Percentiles rank a stretch among this genome's conserved stretches.
Conservation (phyloP, 2,329 filamentous ascomycete species). For the Cercospora sp. region DNA sequence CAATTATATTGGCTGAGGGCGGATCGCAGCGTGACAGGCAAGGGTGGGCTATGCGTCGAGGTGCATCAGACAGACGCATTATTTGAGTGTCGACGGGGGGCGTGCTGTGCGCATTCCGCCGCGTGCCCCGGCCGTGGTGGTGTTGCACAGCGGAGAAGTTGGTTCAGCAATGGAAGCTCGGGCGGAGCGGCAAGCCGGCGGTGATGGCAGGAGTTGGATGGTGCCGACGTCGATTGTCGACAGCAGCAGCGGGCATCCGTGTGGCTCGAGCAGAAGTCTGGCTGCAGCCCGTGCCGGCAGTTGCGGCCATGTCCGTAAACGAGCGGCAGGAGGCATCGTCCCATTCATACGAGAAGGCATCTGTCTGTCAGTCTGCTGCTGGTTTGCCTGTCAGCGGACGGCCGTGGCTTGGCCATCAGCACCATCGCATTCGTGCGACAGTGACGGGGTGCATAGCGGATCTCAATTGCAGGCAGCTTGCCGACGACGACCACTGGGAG, state of each 20-base stretch:
- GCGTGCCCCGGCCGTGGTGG: slow-evolving; percentile 7
- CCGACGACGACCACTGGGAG: slow-evolving; percentile 14
- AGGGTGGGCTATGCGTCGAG: slow-evolving; percentile 21
- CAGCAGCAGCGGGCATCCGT: neutral
- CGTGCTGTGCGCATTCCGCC: slow-evolving; percentile 16
- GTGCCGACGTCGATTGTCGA: neutral
- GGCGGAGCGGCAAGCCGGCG: neutral
- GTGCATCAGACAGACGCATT: neutral
- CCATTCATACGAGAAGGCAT: neutral
- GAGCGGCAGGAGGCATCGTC: slow-evolving; percentile 19
- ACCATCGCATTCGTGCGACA: slow-evolving; percentile 27
- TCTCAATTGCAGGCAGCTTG: slow-evolving; percentile 6
- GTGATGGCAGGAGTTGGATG: neutral
- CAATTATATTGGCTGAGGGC: slow-evolving; percentile 33
- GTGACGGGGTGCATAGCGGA: slow-evolving; percentile 22
- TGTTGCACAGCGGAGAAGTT: slow-evolving; percentile 18
- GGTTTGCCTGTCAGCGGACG: slow-evolving; percentile 9
- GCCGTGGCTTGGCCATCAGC: slow-evolving; percentile 20
- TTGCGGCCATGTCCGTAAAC: slow-evolving; percentile 21
- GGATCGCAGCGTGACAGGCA: slow-evolving; percentile 22
- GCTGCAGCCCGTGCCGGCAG: neutral
- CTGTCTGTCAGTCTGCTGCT: neutral
- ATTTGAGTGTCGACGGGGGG: slow-evolving; percentile 15
- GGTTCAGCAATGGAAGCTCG: neutral
- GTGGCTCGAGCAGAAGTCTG: neutral